Evolutionary conservation across 805 yeast genomes (phyloP).

Genomic region (Sugiyamaella americana): DNA sequence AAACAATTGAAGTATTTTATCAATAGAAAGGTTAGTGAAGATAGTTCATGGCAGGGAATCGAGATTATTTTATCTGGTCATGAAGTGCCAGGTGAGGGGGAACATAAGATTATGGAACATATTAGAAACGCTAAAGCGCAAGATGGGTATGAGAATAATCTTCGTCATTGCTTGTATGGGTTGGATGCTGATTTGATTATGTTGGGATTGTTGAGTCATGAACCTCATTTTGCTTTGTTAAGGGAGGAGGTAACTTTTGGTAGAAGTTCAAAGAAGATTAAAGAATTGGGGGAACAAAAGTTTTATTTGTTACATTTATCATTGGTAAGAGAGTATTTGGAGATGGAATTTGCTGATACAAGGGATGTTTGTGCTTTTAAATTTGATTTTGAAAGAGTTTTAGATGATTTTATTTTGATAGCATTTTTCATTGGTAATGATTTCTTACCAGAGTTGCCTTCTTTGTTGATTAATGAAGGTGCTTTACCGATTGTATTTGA

Average conservation of each 20-base stretch:
- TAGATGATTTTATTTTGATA: slow-evolving; percentile 89
- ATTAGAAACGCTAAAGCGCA: slow-evolving; percentile 76
- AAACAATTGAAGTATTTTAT: slow-evolving; percentile 77
- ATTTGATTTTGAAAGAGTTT: slow-evolving; percentile 77
- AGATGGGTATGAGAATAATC: slow-evolving; percentile 65
- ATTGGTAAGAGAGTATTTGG: slow-evolving; percentile 82
- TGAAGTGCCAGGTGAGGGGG: slow-evolving; percentile 98
- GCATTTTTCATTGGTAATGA: slow-evolving; percentile 96
- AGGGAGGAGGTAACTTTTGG: slow-evolving; percentile 97
- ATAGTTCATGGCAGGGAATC: slow-evolving; percentile 76
- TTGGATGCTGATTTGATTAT: slow-evolving; percentile 94
- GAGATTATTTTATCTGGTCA: slow-evolving; percentile 82
- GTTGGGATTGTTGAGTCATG: slow-evolving; percentile 87
- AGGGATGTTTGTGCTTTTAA: slow-evolving; percentile 54
- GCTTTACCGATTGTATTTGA: slow-evolving; percentile 90
- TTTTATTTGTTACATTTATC: slow-evolving; percentile 81
- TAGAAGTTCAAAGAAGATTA: slow-evolving; percentile 32
- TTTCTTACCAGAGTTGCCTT: slow-evolving; percentile 94
- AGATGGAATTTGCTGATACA: slow-evolving; percentile 73
- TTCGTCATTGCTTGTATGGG: slow-evolving; percentile 92
- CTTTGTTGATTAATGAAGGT: slow-evolving; percentile 86
- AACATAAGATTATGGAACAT: slow-evolving; percentile 92
- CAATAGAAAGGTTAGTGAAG: slow-evolving; percentile 80
- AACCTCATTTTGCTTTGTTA: slow-evolving; percentile 88
- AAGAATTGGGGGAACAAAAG: slow-evolving; percentile 64